Base-by-base conservation (phyloP, 2,329 filamentous ascomycete genomes). In the Pseudocercospora fuligena region DNA sequence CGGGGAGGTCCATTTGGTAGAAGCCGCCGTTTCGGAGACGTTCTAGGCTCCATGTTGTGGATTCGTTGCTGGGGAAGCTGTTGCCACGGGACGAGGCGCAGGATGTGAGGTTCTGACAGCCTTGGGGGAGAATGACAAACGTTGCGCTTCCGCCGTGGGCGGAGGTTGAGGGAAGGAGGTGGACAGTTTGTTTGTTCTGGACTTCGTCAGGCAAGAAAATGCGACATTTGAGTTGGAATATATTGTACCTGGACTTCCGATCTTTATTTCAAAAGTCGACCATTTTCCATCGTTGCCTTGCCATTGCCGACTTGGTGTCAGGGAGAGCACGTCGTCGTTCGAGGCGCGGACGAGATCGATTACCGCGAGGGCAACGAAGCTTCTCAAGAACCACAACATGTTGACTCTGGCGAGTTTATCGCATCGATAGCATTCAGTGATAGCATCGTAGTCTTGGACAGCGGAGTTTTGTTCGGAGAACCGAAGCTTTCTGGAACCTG, bases 101-200 rank as follows among this genome's bases (percentile, higher is more conserved):
- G 19, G 36, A 66, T 11, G 72, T 70, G 64, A 75, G 69, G 16
- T 66, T 65, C 16, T 54, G 54, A 56, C 74, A 75, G 9, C 71
- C 74, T 69, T 74, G 60, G 12, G 69, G 57, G 6, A 71, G 63
- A 8, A 75, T 66, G 1, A 69, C 67, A 70, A 70, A 75, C 2
- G 67, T 62, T 2, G 56, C 53, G 57, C 67, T 70, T 2, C 66
- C 69, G 7, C 69, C 69, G 14, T 61, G 66, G 1, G 73, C 72
- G 2, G 69, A 72, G 0, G 73, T 75, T 3, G 68, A 66, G 3
- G 73, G 73, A 6, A 75, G 53, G 6, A 76, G 61, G 29, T 70
- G 67, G 7, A 74, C 65, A 1, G 59, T 19, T 56, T 67, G 67
- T 21, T 53, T 67, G 67, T 21, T 53, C 49, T 53, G 23, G 19